Conservation (phyloP, 257 asterid genomes). For the Lycium barbarum region DNA sequence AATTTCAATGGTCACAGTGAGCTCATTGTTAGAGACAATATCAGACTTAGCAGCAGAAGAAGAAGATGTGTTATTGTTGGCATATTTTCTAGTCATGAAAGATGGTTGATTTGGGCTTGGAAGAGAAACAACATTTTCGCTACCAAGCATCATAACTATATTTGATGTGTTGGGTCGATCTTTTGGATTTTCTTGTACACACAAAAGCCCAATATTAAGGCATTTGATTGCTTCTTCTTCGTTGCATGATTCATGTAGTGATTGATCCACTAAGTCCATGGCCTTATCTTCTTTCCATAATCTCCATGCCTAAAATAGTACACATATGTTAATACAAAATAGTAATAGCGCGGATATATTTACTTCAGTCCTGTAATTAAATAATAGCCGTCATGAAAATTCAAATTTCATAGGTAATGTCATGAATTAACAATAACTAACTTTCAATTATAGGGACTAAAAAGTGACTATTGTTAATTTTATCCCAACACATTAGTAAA, state of each 20-base stretch:
- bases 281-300: slow-evolving; percentile 3
- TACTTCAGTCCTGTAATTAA: not conserved
- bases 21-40: slow-evolving; percentile 1
- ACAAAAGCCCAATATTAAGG: slow-evolving; percentile 21
- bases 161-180: slow-evolving; percentile 24
- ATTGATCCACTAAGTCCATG: not conserved
- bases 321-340: not conserved
- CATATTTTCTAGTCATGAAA: slow-evolving; percentile 21
- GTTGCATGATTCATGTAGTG: slow-evolving; percentile 18
- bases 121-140: slow-evolving; percentile 14
- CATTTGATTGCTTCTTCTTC: slow-evolving; percentile 25
- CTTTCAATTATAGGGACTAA: too few species aligned
- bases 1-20: slow-evolving; percentile 14
- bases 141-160: slow-evolving; percentile 25
- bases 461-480: too few species aligned
- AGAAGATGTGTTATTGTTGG: not conserved
- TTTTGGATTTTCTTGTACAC: slow-evolving; percentile 28
- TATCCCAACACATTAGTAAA: too few species aligned
- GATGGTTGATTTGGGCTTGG: slow-evolving; percentile 19
- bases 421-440: too few species aligned
- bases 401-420: not conserved
- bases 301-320: slow-evolving; percentile 25
- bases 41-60: slow-evolving; percentile 8
- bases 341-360: not conserved
- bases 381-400: not conserved